phyloP scores from a whole-genome alignment of 2,329 filamentous ascomycete genomes.

The Pseudogymnoascus sp. region DNA sequence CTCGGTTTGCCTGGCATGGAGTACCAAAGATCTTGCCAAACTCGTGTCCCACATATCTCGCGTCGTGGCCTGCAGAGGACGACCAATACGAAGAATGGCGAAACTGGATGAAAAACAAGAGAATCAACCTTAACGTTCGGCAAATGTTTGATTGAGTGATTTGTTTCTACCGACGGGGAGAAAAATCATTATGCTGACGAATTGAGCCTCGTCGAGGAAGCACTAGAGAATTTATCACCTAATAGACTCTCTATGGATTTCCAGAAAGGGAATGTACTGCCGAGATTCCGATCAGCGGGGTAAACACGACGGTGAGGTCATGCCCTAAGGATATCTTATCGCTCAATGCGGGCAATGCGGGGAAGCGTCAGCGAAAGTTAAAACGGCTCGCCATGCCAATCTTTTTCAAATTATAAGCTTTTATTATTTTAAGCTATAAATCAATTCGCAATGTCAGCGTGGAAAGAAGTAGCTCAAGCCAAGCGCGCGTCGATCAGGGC shows the following conservation, averaged over 20 bases:
- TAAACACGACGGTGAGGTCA: not conserved
- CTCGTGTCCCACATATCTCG: conserved; percentile 70
- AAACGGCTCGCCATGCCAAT: not conserved
- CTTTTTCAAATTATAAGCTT: not conserved
- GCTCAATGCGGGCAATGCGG: not conserved
- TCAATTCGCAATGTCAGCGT: conserved; percentile 27
- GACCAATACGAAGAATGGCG: conserved; percentile 52
- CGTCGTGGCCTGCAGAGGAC: conserved; percentile 58
- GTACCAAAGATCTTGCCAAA: conserved; percentile 76
- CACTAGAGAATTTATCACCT: not conserved
- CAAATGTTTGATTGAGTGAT: conserved; percentile 60
- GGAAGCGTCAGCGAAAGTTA: not conserved
- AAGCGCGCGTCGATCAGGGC: conserved; percentile 47
- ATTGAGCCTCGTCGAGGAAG: not conserved
- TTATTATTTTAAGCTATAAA: not conserved
- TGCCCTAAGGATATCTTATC: not conserved
- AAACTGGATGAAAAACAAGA: conserved; percentile 81
- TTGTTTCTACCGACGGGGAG: not conserved
- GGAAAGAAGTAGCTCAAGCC: conserved; percentile 41
- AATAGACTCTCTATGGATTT: not conserved
- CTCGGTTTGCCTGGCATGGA: conserved; percentile 89
- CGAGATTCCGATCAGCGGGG: not conserved
- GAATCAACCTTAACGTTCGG: conserved; percentile 85
- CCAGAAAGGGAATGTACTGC: not conserved
- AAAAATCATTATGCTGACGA: not conserved